Percentiles rank a stretch among this genome's conserved stretches.
phyloP scores from a whole-genome alignment of 2,329 filamentous ascomycete genomes.

The Fusarium palustre region DNA sequence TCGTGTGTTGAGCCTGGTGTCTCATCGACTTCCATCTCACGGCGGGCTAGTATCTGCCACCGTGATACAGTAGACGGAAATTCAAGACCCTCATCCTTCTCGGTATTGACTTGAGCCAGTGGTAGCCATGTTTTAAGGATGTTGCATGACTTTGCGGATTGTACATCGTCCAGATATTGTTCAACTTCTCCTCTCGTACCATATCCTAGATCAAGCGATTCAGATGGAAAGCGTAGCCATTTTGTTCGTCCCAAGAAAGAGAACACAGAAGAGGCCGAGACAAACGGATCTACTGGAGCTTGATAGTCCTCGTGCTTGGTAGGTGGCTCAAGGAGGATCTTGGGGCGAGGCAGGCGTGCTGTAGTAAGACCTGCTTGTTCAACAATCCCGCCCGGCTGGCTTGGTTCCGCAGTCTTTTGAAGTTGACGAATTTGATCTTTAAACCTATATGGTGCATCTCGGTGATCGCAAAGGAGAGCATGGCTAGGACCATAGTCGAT shows the following conservation, averaged over 20 bases:
- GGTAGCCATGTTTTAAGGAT: slow-evolving; percentile 50
- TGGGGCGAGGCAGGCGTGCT: slow-evolving; percentile 29
- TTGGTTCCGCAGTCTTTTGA: slow-evolving; percentile 15
- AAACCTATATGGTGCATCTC: slow-evolving; percentile 46
- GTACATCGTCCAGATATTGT: slow-evolving; percentile 39
- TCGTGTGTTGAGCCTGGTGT: slow-evolving; percentile 6
- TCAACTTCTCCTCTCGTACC: slow-evolving; percentile 38
- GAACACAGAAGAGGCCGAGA: slow-evolving; percentile 3
- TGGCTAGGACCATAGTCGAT: slow-evolving; percentile 46
- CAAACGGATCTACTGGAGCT: not conserved
- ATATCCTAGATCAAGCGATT: slow-evolving; percentile 44
- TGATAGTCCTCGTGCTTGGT: not conserved
- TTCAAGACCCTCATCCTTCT: slow-evolving; percentile 46
- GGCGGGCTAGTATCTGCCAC: slow-evolving; percentile 42
- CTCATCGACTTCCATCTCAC: slow-evolving; percentile 46
- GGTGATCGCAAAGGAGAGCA: slow-evolving; percentile 47
- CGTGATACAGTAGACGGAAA: slow-evolving; percentile 42
- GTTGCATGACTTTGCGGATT: slow-evolving; percentile 32
- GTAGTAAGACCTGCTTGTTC: slow-evolving; percentile 37
- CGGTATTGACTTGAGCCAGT: slow-evolving; percentile 35
- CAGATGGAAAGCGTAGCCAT: slow-evolving; percentile 36
- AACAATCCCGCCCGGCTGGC: slow-evolving; percentile 35
- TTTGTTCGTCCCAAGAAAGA: not conserved
- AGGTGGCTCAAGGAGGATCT: slow-evolving; percentile 20
- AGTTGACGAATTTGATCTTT: slow-evolving; percentile 39